Conservation (phyloP, 306 rosid genomes). For the Erythrophleum fordii region DNA sequence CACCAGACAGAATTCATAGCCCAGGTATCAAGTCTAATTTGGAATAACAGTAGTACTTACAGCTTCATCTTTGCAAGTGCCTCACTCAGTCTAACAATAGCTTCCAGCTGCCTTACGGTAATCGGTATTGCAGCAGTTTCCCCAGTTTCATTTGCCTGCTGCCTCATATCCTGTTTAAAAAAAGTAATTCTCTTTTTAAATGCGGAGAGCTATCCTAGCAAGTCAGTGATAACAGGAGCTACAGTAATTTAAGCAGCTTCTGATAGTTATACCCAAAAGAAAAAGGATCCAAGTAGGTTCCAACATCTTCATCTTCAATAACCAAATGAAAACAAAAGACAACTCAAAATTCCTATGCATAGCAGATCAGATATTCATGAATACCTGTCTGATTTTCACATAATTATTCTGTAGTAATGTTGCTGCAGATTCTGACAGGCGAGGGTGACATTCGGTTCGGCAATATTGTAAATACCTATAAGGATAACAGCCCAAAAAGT, state of each 20-base stretch:
- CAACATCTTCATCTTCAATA: constrained; percentile 14
- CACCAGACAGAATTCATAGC: not conserved
- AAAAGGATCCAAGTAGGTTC: constrained; percentile 3
- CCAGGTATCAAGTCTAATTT: constrained; percentile 4
- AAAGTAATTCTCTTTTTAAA: constrained; percentile 12
- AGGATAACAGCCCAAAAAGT: constrained; percentile 32
- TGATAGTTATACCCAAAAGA: not conserved
- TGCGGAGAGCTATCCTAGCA: constrained; percentile 4
- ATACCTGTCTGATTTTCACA: constrained; percentile 97
- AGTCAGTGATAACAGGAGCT: constrained; percentile 8
- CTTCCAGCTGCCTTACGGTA: constrained; percentile 98
- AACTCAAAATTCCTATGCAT: constrained; percentile 14
- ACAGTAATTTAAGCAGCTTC: constrained; percentile 10
- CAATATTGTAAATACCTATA: constrained; percentile 89
- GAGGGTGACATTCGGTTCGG: constrained; percentile 80
- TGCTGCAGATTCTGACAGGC: constrained; percentile 84
- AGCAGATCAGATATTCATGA: constrained; percentile 31
- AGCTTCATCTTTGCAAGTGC: constrained; percentile 96
- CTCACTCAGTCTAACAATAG: constrained; percentile 91
- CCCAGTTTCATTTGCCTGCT: constrained; percentile 94
- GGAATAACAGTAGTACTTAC: constrained; percentile 55
- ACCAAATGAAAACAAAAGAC: constrained; percentile 22
- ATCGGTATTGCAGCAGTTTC: constrained; percentile 91
- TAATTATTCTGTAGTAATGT: constrained; percentile 71
- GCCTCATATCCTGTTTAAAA: constrained; percentile 84